These are phyloP conservation scores for Paracoccidioides lutzii DNA, from an alignment of 2,329 filamentous ascomycete species.

Conservation along the genomic window DNA sequence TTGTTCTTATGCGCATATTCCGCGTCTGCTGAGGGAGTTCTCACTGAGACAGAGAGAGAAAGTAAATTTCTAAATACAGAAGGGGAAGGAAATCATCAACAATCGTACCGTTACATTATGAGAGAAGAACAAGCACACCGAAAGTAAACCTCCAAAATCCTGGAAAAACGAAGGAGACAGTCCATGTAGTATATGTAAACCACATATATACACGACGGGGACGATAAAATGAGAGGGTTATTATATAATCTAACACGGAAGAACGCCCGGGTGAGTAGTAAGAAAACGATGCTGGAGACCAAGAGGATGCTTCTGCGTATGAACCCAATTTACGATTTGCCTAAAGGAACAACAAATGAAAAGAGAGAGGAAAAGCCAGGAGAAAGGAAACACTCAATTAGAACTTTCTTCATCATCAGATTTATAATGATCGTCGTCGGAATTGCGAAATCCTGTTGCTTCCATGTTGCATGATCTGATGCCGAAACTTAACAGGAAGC, in stretches of 20 bases:
- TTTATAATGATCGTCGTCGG: slow-evolving; percentile 29
- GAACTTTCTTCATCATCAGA: slow-evolving; percentile 34
- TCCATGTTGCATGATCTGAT: slow-evolving; percentile 54
- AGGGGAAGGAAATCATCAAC: neutral
- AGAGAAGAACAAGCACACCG: neutral
- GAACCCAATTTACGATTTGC: neutral
- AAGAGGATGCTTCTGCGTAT: too few species aligned
- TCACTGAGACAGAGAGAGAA: neutral
- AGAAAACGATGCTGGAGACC: too few species aligned
- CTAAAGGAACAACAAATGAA: neutral
- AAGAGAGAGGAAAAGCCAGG: neutral
- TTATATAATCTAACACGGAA: too few species aligned
- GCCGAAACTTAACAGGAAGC: slow-evolving; percentile 66
- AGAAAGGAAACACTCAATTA: neutral
- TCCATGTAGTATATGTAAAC: too few species aligned
- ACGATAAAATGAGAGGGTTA: too few species aligned
- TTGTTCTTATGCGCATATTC: too few species aligned
- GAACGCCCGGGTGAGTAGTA: too few species aligned
- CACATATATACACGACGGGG: too few species aligned
- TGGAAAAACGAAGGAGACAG: neutral
- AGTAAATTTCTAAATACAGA: neutral
- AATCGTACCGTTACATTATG: neutral
- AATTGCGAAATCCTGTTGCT: slow-evolving; percentile 41
- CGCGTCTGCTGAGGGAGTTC: too few species aligned
- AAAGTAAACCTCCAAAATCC: neutral